Base-by-base conservation (phyloP, 2,329 filamentous ascomycete genomes). In the Scytalidium lignicola region DNA sequence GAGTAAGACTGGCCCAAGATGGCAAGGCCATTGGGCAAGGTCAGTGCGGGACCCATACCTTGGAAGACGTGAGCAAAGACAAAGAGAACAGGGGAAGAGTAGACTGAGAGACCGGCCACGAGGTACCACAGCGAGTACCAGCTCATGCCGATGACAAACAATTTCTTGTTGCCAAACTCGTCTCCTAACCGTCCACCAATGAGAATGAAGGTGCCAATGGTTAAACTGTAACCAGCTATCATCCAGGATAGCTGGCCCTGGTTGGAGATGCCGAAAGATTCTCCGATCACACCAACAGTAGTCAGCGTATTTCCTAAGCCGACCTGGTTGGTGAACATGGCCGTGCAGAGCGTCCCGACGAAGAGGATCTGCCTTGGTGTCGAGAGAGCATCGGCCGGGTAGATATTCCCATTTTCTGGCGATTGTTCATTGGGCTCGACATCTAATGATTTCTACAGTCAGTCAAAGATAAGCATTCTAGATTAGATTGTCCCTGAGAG, bases 1-100 rank as follows among this genome's bases (percentile, higher is more conserved):
- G 70, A 65, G 54, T 84, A 86, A 0, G 75, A 72, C 0, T 70
- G 68, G 2, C 81, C 82, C 0, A 87, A 63, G 12, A 88, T 70
- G 2, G 82, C 83, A 19, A 87, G 65, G 0, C 72, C 80, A 53
- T 85, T 88, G 1, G 85, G 84, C 20, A 87, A 67, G 10, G 75
- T 67, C 28, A 88, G 69, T 0, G 82, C 81, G 0, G 81, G 79
- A 0, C 84, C 85, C 17, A 84, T 73, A 0, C 80, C 80, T 54
- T 82, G 78, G 3, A 82, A 60, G 0, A 72, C 75, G 8, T 79
- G 70, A 6, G 70, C 68, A 41, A 74, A 67, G 50, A 75, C 68
- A 57, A 78, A 78, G 21, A 49, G 49, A 13, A 54, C 53, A 40
- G n/a, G 43, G 41, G 43, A 17, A 8, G 46, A 48, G 29, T 46